Percentiles rank a stretch among this genome's conserved stretches.
Conservation (phyloP, 169 alveolate species). For the Eimeria falciformis region DNA sequence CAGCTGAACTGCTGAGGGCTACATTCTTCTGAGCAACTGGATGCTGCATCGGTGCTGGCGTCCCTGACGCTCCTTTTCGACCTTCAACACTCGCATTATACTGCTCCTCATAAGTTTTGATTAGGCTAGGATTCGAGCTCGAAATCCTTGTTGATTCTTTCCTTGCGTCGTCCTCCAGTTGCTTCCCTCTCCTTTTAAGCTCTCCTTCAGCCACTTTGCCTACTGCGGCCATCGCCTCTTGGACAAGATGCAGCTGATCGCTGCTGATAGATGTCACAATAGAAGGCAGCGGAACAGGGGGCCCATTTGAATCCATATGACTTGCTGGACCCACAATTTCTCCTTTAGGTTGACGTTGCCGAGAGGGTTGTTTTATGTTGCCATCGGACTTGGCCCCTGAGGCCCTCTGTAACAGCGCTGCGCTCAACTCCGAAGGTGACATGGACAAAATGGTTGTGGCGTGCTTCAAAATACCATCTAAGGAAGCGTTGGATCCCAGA, state of each 20-base stretch:
- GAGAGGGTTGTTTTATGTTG: neutral
- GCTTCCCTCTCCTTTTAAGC: neutral
- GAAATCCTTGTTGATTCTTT: neutral
- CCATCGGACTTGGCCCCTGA: conserved; percentile 12
- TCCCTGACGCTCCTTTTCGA: neutral
- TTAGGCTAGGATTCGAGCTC: neutral
- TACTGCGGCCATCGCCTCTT: conserved; percentile 33
- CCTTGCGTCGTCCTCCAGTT: neutral
- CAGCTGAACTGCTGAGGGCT: neutral
- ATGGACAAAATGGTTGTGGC: conserved; percentile 6
- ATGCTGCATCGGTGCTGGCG: neutral
- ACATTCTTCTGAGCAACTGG: neutral
- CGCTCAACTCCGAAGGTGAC: conserved; percentile 9
- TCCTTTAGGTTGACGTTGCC: neutral
- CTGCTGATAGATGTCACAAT: neutral
- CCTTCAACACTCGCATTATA: neutral
- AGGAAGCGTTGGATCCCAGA: neutral
- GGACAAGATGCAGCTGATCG: neutral
- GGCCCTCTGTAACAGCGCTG: conserved; percentile 6
- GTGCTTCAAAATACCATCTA: neutral
- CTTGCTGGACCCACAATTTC: neutral
- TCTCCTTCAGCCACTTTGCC: neutral
- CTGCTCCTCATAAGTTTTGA: neutral
- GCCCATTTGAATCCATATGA: conserved; percentile 1
- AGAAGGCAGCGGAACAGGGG: neutral